Conservation (phyloP, 331 rosid genomes). For the Malus hybrid region DNA sequence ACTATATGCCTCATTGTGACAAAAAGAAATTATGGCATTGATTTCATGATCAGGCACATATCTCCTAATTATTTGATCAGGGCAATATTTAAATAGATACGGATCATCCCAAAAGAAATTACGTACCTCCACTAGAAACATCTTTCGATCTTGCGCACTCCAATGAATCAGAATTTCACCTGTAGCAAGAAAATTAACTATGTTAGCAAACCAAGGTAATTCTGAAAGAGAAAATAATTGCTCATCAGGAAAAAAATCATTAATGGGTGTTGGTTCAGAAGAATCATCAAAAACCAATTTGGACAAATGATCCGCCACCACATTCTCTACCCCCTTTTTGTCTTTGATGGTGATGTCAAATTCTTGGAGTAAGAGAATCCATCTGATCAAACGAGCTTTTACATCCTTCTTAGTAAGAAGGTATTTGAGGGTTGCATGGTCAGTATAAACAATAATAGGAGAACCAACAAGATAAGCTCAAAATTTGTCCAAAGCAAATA, state of each 20-base stretch:
- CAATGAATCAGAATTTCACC: neutral
- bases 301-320: neutral
- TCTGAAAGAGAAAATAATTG: neutral
- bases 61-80: neutral
- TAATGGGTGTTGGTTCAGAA: neutral
- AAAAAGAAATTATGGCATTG: neutral
- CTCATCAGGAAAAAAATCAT: neutral
- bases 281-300: neutral
- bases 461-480: neutral
- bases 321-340: neutral
- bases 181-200: neutral
- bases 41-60: neutral
- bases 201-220: slow-evolving; percentile 4
- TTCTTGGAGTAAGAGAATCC: too few relatives aligned
- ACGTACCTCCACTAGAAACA: too few relatives aligned
- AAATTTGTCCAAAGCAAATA: neutral
- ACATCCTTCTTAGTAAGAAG: neutral
- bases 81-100: neutral
- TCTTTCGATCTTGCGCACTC: too few relatives aligned
- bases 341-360: neutral
- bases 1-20: neutral
- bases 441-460: neutral
- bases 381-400: too few relatives aligned
- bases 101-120: neutral
- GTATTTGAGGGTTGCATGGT: neutral